Percentiles rank a stretch among this genome's conserved stretches.
phyloP scores from a whole-genome alignment of 164 flowering plant genomes.

The Annona squamosa region DNA sequence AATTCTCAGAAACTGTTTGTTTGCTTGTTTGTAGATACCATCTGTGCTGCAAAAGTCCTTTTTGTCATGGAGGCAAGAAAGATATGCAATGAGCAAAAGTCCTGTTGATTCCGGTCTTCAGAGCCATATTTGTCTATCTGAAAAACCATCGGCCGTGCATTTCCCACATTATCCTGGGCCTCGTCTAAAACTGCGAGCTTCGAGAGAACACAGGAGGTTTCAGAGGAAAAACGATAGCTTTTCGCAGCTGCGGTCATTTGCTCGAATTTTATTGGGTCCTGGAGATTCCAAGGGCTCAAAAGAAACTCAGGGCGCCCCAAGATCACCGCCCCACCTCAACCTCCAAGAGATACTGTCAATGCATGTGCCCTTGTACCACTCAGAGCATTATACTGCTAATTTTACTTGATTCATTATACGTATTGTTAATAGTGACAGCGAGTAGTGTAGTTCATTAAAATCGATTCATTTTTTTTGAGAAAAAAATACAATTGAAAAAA shows the following conservation, averaged over 20 bases:
- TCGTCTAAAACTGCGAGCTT: slow-evolving; percentile 27
- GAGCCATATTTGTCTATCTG: not conserved
- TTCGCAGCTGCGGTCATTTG: slow-evolving; percentile 33
- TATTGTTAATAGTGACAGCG: too few species aligned
- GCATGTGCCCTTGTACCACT: slow-evolving; percentile 29
- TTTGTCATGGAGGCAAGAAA: slow-evolving; percentile 35
- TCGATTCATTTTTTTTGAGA: too few species aligned
- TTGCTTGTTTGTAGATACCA: slow-evolving; percentile 45
- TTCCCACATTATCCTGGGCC: slow-evolving; percentile 22
- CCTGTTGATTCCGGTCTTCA: slow-evolving; percentile 4
- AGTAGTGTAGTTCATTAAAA: too few species aligned
- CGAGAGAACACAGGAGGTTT: slow-evolving; percentile 8
- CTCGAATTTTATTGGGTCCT: slow-evolving; percentile 20
- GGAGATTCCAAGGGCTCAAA: slow-evolving; percentile 13
- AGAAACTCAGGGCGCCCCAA: slow-evolving; percentile 6
- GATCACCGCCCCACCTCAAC: slow-evolving; percentile 6
- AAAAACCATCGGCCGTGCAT: slow-evolving; percentile 20
- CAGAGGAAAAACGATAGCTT: slow-evolving; percentile 14
- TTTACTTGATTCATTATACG: not conserved
- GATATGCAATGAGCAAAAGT: slow-evolving; percentile 6
- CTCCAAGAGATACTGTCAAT: slow-evolving; percentile 38
- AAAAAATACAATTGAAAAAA: too few species aligned
- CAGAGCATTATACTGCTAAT: slow-evolving; percentile 16
- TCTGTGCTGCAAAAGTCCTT: slow-evolving; percentile 38
- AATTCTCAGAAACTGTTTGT: not conserved